Conservation (phyloP, 345 rosid genomes). For the Citrus australasica region DNA sequence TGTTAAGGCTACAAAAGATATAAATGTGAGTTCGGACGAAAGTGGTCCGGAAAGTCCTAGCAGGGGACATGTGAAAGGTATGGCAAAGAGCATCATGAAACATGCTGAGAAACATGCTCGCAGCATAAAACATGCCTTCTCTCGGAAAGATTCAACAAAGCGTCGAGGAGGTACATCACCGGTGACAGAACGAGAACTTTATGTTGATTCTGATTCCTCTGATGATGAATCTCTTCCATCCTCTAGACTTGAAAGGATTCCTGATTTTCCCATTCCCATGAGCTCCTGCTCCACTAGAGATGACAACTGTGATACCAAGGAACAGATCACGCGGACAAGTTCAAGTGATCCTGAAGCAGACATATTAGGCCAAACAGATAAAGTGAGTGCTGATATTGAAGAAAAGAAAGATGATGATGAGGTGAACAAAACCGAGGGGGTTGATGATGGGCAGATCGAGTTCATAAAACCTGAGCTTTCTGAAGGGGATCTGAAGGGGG, state of each 20-base stretch:
- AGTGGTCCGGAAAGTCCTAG: slow-evolving; percentile 41
- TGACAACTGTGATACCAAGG: slow-evolving; percentile 16
- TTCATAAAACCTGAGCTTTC: slow-evolving; percentile 9
- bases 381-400: slow-evolving; percentile 18
- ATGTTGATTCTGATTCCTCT: slow-evolving; percentile 42
- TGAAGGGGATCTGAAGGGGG: slow-evolving; percentile 14
- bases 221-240: slow-evolving; percentile 41
- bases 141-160: slow-evolving; percentile 62
- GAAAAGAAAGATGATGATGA: slow-evolving; percentile 10
- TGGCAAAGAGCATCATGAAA: slow-evolving; percentile 62
- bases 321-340: slow-evolving; percentile 17
- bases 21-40: slow-evolving; percentile 32
- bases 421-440: slow-evolving; percentile 12
- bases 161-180: slow-evolving; percentile 19
- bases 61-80: slow-evolving; percentile 47
- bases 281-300: neutral
- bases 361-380: slow-evolving; percentile 11
- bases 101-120: slow-evolving; percentile 64
- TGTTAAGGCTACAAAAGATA: slow-evolving; percentile 34
- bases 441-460: slow-evolving; percentile 2
- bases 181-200: slow-evolving; percentile 26
- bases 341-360: slow-evolving; percentile 27
- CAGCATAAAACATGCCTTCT: slow-evolving; percentile 51
- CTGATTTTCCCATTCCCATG: slow-evolving; percentile 22
- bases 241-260: slow-evolving; percentile 21